Conservation (phyloP, 768 basidiomycete species). For the Amanita exitialis region DNA sequence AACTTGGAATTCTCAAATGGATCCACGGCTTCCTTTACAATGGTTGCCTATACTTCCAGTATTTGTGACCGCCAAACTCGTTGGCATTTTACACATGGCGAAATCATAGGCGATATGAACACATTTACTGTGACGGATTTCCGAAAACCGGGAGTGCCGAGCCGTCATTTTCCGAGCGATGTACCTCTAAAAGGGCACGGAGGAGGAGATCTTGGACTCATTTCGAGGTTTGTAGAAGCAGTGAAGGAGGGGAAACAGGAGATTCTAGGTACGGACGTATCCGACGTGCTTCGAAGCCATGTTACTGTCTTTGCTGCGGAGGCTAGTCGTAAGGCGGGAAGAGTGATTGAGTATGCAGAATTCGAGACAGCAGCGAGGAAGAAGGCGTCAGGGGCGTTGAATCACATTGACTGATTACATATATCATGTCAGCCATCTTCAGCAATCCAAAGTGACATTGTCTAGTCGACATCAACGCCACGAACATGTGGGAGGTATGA, state of each 20-base stretch:
- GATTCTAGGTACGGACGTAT: constrained; percentile 53
- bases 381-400: constrained; percentile 5
- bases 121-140: constrained; percentile 74
- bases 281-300: constrained; percentile 68
- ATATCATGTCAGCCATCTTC: background rate
- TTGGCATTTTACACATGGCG: constrained; percentile 79
- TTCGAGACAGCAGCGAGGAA: constrained; percentile 48
- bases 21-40: constrained; percentile 77
- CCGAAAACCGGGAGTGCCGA: constrained; percentile 36
- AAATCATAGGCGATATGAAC: constrained; percentile 81
- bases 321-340: constrained; percentile 58
- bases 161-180: constrained; percentile 36
- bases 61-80: constrained; percentile 80
- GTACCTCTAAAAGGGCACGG: constrained; percentile 63
- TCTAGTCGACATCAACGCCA: too few relatives aligned
- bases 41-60: constrained; percentile 75
- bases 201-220: constrained; percentile 74
- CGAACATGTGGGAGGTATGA: background rate
- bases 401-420: background rate
- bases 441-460: too few relatives aligned
- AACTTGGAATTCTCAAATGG: constrained; percentile 81
- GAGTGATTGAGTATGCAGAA: constrained; percentile 56
- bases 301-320: constrained; percentile 86
- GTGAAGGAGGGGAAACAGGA: constrained; percentile 57
- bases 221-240: constrained; percentile 67